Evolutionary conservation across 2,329 filamentous ascomycete genomes (phyloP), one percentile per base, ranked within the genome.

Genomic region (Pleurostoma richardsiae): DNA sequence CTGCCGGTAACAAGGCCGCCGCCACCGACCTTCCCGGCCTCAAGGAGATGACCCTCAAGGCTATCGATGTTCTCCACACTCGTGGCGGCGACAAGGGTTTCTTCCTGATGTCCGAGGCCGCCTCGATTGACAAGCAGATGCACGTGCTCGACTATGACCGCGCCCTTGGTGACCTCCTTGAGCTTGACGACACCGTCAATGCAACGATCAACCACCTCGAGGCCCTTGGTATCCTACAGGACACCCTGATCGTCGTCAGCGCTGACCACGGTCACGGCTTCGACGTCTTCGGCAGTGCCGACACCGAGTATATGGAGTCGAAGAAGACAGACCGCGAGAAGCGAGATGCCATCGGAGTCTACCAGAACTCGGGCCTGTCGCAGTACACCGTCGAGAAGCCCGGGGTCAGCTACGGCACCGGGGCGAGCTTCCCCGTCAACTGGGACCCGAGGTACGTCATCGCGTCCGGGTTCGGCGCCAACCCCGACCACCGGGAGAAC

Each of bases 251-350:
- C 53, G 63, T 95, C 43, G 86, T 94, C 42, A 90, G 88, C 3
- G 86, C 88, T n/a, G 88, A 95, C 60, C 89, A 94, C 72, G 89
- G 89, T 39, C 89, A 95, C 69, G 89, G 89, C 46, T 95, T 95
- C 62, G 89, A 61, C 31, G 89, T 95, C 55, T 91, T 85, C 62
- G 89, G 89, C 52, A 83, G 77, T 52, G 87, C 89, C 42, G 89
- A 95, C 60, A 94, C 88, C 19, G 73, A 86, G 61, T 94, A 91
- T 67, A 74, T 92, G 41, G 71, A 78, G 11, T 76, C 78, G 4
- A 80, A 90, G 56, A 66, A 73, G 5, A 74, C 76, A 19, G 81
- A 87, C 62, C 85, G 89, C 56, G 69, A 79, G 57, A 92, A 90
- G 77, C 86, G 89, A 56, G 73, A 77, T 43, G 88, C 89, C 38